Evolutionary conservation across 176 grass and related monocot genomes (phyloP).

Genomic region (Juncus inflexus): DNA sequence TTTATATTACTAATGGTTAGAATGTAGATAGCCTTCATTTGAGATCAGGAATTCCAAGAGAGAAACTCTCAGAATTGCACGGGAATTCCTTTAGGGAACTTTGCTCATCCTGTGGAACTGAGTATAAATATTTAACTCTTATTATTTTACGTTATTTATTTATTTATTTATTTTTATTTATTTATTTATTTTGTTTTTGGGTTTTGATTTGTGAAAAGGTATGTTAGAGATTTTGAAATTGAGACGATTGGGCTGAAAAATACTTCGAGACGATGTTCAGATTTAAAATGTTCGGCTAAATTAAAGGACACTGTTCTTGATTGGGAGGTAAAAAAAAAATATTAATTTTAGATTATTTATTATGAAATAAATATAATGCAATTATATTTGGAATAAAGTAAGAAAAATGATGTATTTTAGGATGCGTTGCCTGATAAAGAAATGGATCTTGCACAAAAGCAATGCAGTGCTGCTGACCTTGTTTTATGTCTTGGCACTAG

Average conservation of each 20-base stretch:
- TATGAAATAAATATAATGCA: background rate
- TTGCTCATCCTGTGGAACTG: conserved; percentile 77
- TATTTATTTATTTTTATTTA: conserved; percentile 22
- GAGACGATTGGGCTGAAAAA: conserved; percentile 96
- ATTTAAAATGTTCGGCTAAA: conserved; percentile 60
- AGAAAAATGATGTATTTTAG: conserved; percentile 35
- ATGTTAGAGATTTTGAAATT: conserved; percentile 96
- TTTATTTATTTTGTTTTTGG: conserved; percentile 21
- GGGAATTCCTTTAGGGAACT: conserved; percentile 94
- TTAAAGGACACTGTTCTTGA: conserved; percentile 97
- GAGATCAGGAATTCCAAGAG: conserved; percentile 82
- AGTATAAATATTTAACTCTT: conserved; percentile 51
- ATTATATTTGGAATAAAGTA: conserved; percentile 8
- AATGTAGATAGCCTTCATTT: conserved; percentile 98
- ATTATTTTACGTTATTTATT: conserved; percentile 20
- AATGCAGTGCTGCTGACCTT: conserved; percentile 79
- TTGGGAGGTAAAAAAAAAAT: conserved; percentile 65
- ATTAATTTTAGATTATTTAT: background rate
- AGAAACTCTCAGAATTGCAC: conserved; percentile 84
- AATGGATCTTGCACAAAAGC: conserved; percentile 75
- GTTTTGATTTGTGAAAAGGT: conserved; percentile 45
- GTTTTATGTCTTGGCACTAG: conserved; percentile 95
- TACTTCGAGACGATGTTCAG: conserved; percentile 79
- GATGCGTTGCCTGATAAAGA: conserved; percentile 87
- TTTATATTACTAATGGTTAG: conserved; percentile 31